phyloP scores from a whole-genome alignment of 257 asterid species.

The Ajuga chamaepitys region DNA sequence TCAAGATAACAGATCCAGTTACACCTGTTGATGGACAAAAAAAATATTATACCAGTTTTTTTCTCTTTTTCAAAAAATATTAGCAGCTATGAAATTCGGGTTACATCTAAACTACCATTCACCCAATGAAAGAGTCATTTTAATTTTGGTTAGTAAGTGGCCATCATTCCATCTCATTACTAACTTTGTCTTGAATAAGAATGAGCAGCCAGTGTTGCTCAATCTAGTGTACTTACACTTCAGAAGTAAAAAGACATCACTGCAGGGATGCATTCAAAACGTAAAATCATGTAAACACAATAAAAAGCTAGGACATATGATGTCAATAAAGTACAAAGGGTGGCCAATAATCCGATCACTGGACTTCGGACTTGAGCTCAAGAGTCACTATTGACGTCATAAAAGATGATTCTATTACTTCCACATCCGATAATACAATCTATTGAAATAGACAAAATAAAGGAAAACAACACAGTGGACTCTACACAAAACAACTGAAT shows the following conservation, averaged over 20 bases:
- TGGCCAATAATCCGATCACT: neutral
- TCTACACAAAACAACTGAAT: neutral
- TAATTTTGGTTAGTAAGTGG: neutral
- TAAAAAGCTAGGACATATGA: neutral
- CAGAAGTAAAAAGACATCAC: neutral
- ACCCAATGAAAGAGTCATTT: neutral
- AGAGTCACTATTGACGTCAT: neutral
- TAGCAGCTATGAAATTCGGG: slow-evolving; percentile 1
- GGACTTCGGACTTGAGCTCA: neutral
- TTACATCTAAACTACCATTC: neutral
- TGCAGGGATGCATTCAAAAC: neutral
- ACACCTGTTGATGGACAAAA: slow-evolving; percentile 38
- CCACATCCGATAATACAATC: neutral
- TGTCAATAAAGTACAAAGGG: neutral
- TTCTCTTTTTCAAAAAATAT: neutral
- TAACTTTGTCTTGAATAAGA: neutral
- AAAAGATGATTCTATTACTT: neutral
- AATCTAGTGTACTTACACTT: neutral
- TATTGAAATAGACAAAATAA: neutral
- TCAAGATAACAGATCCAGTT: slow-evolving; percentile 70
- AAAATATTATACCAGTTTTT: neutral
- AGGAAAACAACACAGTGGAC: neutral
- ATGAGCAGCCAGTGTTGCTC: neutral
- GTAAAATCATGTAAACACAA: neutral
- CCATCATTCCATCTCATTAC: neutral